Evolutionary conservation across 2,329 filamentous ascomycete genomes (phyloP).

Genomic region (Metarhizium rileyi): DNA sequence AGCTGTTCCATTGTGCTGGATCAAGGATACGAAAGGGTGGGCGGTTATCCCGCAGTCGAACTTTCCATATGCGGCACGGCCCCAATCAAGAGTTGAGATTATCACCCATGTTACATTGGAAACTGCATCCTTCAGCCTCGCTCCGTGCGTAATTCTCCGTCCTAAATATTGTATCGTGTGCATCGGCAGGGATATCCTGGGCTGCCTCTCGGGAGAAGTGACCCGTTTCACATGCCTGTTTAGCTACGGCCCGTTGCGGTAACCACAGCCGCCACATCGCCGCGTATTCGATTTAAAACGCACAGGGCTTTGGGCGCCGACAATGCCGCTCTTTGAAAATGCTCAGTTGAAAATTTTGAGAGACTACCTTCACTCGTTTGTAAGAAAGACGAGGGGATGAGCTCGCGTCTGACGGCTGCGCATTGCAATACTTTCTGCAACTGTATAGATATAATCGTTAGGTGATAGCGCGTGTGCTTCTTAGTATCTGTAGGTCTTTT

Average conservation of each 20-base stretch:
- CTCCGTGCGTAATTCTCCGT: background rate
- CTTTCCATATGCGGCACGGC: background rate
- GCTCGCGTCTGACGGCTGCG: too few species aligned
- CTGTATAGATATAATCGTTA: too few species aligned
- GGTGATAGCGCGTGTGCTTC: too few species aligned
- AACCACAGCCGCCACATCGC: too few species aligned
- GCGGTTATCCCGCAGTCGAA: background rate
- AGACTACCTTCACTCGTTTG: slow-evolving; percentile 19
- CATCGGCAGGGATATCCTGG: background rate
- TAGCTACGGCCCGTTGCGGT: background rate
- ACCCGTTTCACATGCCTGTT: background rate
- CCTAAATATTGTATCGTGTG: background rate
- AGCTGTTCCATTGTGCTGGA: background rate
- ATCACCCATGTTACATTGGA: background rate
- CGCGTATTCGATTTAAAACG: too few species aligned
- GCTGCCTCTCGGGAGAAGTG: background rate
- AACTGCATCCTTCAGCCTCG: background rate
- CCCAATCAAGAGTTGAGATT: background rate
- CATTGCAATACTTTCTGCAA: too few species aligned
- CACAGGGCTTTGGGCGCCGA: too few species aligned
- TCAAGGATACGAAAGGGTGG: background rate
- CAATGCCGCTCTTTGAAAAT: slow-evolving; percentile 29
- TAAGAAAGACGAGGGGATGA: background rate
- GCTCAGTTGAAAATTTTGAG: slow-evolving; percentile 19
- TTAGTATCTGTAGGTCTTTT: too few species aligned